phyloP scores from a whole-genome alignment of 169 alveolate genomes.

The Besnoitia besnoiti region DNA sequence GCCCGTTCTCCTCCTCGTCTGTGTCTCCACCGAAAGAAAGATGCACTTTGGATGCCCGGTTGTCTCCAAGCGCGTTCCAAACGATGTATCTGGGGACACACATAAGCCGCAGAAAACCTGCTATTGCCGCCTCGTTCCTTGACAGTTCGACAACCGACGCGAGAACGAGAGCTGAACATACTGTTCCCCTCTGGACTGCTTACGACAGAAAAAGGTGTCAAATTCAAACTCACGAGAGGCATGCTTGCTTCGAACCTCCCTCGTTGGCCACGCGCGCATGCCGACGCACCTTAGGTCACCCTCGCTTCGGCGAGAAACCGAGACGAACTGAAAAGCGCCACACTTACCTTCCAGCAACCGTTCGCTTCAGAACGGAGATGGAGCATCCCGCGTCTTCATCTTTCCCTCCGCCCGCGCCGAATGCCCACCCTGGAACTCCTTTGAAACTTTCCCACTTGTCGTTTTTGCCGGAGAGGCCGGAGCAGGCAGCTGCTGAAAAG shows the following conservation, averaged over 20 bases:
- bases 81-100: background rate
- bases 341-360: background rate
- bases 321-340: too few species aligned
- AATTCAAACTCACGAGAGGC: too few species aligned
- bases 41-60: background rate
- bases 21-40: background rate
- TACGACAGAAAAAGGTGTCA: too few species aligned
- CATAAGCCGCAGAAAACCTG: too few species aligned
- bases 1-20: background rate
- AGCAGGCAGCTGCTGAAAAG: too few species aligned
- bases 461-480: too few species aligned
- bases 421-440: background rate
- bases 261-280: too few species aligned
- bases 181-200: background rate
- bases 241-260: too few species aligned
- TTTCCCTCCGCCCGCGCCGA: background rate
- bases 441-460: background rate
- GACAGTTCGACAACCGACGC: too few species aligned
- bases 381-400: conserved; percentile 4
- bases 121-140: too few species aligned
- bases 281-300: too few species aligned
- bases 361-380: background rate
- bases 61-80: conserved; percentile 26
- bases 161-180: background rate
- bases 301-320: too few species aligned